phyloP scores from a whole-genome alignment of 352 stramenopile species.

The Globisporangium uncinulatum region DNA sequence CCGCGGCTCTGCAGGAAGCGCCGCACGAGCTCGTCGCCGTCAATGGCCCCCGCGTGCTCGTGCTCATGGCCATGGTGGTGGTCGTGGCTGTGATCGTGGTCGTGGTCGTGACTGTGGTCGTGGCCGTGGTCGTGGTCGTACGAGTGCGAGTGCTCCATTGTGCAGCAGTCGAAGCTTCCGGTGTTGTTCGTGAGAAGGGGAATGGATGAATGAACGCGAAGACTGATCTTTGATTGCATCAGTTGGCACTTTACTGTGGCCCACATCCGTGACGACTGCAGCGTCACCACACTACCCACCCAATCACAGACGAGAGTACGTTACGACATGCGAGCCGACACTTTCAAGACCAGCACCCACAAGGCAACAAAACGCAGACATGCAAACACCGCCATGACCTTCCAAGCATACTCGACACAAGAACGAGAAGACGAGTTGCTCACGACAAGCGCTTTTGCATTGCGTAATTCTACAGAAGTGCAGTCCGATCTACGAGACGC shows the following conservation, averaged over 20 bases:
- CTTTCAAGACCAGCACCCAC: too few relatives aligned
- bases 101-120: conserved; percentile 10
- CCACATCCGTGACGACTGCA: too few relatives aligned
- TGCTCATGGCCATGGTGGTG: conserved; percentile 28
- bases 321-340: too few relatives aligned
- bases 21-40: conserved; percentile 61
- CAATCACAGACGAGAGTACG: too few relatives aligned
- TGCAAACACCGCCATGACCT: too few relatives aligned
- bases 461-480: conserved; percentile 32
- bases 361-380: too few relatives aligned
- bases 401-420: conserved; percentile 16
- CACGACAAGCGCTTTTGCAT: conserved; percentile 2
- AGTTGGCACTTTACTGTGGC: too few relatives aligned
- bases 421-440: too few relatives aligned
- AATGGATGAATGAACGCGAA: too few relatives aligned
- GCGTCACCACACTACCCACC: too few relatives aligned
- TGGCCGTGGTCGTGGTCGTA: conserved; percentile 1
- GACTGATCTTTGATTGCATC: too few relatives aligned
- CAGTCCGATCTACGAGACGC: not conserved
- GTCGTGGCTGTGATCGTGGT: conserved; percentile 17
- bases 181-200: too few relatives aligned
- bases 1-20: conserved; percentile 59
- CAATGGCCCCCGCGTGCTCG: conserved; percentile 23
- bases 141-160: conserved; percentile 16
- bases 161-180: not conserved